phyloP scores from a whole-genome alignment of 2,329 filamentous ascomycete species.

The Aulographum hederae region DNA sequence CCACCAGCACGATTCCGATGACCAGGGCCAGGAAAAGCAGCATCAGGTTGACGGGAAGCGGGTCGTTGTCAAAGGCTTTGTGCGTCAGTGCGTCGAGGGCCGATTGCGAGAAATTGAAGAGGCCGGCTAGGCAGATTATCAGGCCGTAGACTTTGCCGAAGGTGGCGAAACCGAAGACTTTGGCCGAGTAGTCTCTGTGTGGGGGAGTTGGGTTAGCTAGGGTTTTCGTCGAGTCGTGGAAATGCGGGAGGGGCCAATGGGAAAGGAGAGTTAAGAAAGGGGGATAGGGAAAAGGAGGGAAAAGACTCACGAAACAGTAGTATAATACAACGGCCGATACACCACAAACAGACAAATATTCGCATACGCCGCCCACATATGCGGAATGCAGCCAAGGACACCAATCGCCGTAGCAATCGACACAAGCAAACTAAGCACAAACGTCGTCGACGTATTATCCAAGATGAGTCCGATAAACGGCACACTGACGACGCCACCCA shows the following conservation, averaged over 20 bases:
- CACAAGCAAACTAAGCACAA: constrained; percentile 54
- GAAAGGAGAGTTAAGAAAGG: neutral
- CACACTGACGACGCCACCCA: constrained; percentile 69
- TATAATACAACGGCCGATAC: constrained; percentile 82
- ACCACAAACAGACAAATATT: constrained; percentile 68
- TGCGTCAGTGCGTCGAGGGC: constrained; percentile 66
- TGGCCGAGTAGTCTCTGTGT: constrained; percentile 61
- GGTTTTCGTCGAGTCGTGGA: neutral
- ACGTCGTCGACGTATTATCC: constrained; percentile 55
- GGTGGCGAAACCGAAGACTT: constrained; percentile 79
- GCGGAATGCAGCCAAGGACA: constrained; percentile 54
- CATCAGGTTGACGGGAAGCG: constrained; percentile 57
- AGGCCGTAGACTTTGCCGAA: constrained; percentile 91
- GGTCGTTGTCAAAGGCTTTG: constrained; percentile 49
- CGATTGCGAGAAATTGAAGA: constrained; percentile 71
- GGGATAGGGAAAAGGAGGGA: no score
- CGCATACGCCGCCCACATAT: constrained; percentile 52
- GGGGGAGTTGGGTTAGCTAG: constrained; percentile 4
- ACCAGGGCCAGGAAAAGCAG: constrained; percentile 42
- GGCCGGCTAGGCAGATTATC: constrained; percentile 68
- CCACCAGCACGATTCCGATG: constrained; percentile 47
- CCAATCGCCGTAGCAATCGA: constrained; percentile 56
- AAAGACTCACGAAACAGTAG: constrained; percentile 51
- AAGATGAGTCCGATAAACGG: constrained; percentile 72
- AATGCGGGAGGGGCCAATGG: neutral